Evolutionary conservation across 208 protist species (phyloP), one percentile per base, ranked within the genome.

Genomic region (Angomonas ambiguus): DNA sequence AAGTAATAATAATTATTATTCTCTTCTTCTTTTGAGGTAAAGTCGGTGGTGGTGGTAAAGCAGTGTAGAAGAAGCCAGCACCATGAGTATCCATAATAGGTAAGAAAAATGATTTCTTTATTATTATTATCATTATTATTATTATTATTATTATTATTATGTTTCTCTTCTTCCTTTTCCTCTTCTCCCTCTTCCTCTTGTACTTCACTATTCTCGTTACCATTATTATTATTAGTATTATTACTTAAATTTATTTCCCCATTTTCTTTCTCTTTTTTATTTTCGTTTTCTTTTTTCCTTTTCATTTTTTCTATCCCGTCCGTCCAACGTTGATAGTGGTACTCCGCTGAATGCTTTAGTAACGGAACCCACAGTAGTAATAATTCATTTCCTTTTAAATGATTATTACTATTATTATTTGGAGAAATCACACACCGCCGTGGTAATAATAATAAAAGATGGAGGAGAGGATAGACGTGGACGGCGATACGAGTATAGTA

Each of bases 111-210:
- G 16, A 45, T 45, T 45, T 45, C 38, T n/a, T 16, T 45, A 45
- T 45, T 45, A n/a, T 45, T 45, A 45, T 45, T 45, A 45, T 45
- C 16, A 45, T 45, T 45, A 45, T 45, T 45, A 45, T 45, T n/a
- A 45, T 45, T 45, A n/a, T 45, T 16, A 45, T n/a, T n/a, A 45
- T 45, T 45, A 45, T 45, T 8, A 45, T 45, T 45, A 45, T 45
- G 38, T n/a, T 45, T 8, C 8, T 45, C 16, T n/a, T 45, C 16
- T 45, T 45, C 38, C 8, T 8, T n/a, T n/a, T n/a, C 8, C 16
- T n/a, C 8, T 45, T n/a, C 8, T 45, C 8, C 38, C 11, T 45
- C 16, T 45, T 45, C 16, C 16, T 45, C 38, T n/a, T n/a, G 16
- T 45, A 45, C 8, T 45, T 45, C 38, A 45, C 8, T n/a, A 45